Base-by-base conservation (phyloP, 2,329 filamentous ascomycete genomes). In the Endoconidiophora laricicola region DNA sequence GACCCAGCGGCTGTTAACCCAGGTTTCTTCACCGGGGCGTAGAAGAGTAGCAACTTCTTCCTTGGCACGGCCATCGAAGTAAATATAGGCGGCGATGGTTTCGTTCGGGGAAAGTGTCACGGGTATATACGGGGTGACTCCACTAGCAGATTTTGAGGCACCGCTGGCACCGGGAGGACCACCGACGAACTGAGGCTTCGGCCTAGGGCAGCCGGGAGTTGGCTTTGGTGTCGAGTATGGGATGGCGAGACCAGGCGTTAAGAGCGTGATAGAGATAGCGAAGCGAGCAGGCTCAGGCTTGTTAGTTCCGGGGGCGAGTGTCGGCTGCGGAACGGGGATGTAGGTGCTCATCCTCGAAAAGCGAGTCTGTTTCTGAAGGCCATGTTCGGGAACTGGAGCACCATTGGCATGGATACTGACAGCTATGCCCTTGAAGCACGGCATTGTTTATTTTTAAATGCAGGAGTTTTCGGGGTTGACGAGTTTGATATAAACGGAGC, bases 1-100 rank as follows among this genome's bases (percentile, higher is more conserved):
- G 46, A 98, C 91, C 91, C 91, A 98, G 58, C 91, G 76, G 50
- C 87, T 95, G 61, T 96, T 98, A 22, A 98, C 93, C 91, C 91
- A 98, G 2, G 91, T 98, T 67, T 98, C 91, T 62, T 96, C 91
- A 22, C 91, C 90, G 10, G 88, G 83, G 50, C 91, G 76, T 48
- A 98, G 71, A 52, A 98, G 70, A 10, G 91, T 98, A 48, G 91
- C 91, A 2, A 98, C 93, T 67, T 98, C 91, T 63, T 98, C 91
- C 64, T 98, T 98, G 54, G 78, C 76, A 55, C 91, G 75, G 16
- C 91, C 91, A 65, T 98, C 91, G 61, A 98, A 98, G 68, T 98
- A 98, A 58, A 98, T 96, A 65, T 98, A 98, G 37, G 90, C 91
- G 29, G 91, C 91, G 58, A 98, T 90, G 12, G 91, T 98, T 68